Base-by-base conservation (phyloP, 2,329 filamentous ascomycete species). In the Periconia sp. region DNA sequence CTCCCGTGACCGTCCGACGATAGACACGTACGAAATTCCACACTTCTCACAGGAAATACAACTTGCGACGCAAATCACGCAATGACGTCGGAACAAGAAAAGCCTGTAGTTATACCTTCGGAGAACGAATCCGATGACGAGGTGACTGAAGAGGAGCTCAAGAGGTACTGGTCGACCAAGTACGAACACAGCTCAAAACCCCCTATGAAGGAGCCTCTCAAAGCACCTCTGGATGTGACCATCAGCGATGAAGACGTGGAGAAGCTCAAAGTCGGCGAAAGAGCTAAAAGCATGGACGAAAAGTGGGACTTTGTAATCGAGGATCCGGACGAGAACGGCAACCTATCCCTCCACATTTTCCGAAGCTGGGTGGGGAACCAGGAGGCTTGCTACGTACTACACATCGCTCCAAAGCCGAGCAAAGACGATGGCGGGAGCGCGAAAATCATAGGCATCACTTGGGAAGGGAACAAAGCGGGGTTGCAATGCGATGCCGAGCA, bases 331-430 rank as follows among this genome's bases (percentile, higher is more conserved):
- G 46, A 53, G n/a, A 49, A 49, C 44, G 51, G 51, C 41, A 53
- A 53, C 46, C 40, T 49, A 53, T 53, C 51, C 46, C 33, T 53
- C 46, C 51, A 53, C 33, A 49, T 53, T 49, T 35, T 53, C 49
- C 51, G 51, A 49, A 17, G 42, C 51, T 49, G 43, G 43, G 27
- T 23, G 15, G 41, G 41, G 19, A 19, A 35, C 37, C 37, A 49
- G 20, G 46, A 49, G 40, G 51, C 49, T 30, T 27, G 20, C 37
- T 53, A 53, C 51, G 46, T 53, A 41, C 51, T 53, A 41, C 51
- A 53, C 51, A 45, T 53, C 49, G 46, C 41, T 42, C 46, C 51
- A 31, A 53, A 53, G 31, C 27, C 46, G 42, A 49, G 51, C 44
- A 53, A 49, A 41, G 41, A 49, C 35, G 44, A 53, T 49, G 41